These are phyloP conservation scores for Camellia japonica DNA, from an alignment of 148 eudicot genomes.

Conservation along the genomic window DNA sequence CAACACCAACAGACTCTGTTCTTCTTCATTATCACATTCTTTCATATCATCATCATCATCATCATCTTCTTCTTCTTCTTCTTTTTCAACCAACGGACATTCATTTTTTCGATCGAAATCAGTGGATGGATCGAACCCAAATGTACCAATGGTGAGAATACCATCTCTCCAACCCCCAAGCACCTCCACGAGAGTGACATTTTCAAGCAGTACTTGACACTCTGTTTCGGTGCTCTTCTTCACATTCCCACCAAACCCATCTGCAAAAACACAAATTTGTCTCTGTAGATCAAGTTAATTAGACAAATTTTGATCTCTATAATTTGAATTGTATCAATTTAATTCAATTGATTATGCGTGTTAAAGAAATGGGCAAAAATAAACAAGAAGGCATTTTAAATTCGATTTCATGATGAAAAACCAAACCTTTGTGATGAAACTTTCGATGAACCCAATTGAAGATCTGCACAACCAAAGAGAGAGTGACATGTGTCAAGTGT, in stretches of 20 bases:
- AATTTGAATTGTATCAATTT: too few species aligned
- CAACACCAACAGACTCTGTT: slow-evolving; percentile 10
- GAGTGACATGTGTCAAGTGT: background rate
- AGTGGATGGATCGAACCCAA: slow-evolving; percentile 47
- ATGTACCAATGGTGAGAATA: slow-evolving; percentile 59
- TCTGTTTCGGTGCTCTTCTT: slow-evolving; percentile 18
- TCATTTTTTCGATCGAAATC: background rate
- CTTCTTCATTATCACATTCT: slow-evolving; percentile 9
- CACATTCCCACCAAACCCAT: slow-evolving; percentile 4
- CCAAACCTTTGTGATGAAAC: slow-evolving; percentile 39
- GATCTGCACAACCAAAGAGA: slow-evolving; percentile 32
- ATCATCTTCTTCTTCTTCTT: slow-evolving; percentile 14
- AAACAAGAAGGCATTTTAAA: too few species aligned
- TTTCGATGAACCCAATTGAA: slow-evolving; percentile 64
- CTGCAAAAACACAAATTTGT: background rate
- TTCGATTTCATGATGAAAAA: too few species aligned
- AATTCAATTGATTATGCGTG: too few species aligned
- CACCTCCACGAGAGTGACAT: slow-evolving; percentile 22
- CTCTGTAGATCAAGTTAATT: background rate
- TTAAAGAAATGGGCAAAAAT: too few species aligned
- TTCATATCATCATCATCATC: background rate
- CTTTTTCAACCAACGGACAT: background rate
- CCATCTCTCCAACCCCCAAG: slow-evolving; percentile 48
- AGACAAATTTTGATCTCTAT: too few species aligned
- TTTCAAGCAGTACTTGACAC: slow-evolving; percentile 21